Base-by-base conservation (phyloP, 352 stramenopile species). In the Pythium brachiatum region DNA sequence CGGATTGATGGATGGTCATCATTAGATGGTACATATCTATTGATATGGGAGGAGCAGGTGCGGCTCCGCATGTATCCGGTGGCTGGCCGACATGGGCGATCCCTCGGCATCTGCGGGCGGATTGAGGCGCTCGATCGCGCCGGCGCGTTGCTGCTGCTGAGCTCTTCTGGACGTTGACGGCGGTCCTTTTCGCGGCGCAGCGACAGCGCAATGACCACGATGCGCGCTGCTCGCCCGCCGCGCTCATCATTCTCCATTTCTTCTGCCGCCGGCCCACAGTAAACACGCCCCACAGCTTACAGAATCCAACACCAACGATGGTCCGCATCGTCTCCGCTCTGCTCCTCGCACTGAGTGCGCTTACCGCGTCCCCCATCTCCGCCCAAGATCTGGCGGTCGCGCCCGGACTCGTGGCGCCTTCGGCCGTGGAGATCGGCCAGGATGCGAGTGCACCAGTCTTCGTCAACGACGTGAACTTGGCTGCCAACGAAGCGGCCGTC, bases 381-480 rank as follows among this genome's bases (percentile, higher is more conserved):
- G 60, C 52, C 7, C 60, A 67, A 18, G 52, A 69, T 32, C 39
- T 56, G 16, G 51, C 41, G 15, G 21, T 54, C 2, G 39, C 54
- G 38, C 53, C 53, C 12, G 53, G 23, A 2, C 50, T 55, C 51
- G 59, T 38, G 9, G 50, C 59, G 25, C 44, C 53, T 12, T 31
- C 26, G n/a, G 27, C 16, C n/a, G 13, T n/a, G 26, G 51, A 55
- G 18, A 32, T 53, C 43, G 20, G 25, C 21, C 16, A 55, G 26
- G 43, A 70, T 27, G 34, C 36, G 27, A 21, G 15, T 18, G 38
- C 51, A 3, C 21, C 38, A 2, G 38, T 57, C 26, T 66, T 66
- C 59, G 53, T 65, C 21, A 70, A 70, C 57, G 57, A 70, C 43
- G 57, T 50, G 2, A 65, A 70, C 52, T 13, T 34, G 2, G 34